Evolutionary conservation across 208 protist genomes (phyloP).

Genomic region (Zelonia costaricensis): DNA sequence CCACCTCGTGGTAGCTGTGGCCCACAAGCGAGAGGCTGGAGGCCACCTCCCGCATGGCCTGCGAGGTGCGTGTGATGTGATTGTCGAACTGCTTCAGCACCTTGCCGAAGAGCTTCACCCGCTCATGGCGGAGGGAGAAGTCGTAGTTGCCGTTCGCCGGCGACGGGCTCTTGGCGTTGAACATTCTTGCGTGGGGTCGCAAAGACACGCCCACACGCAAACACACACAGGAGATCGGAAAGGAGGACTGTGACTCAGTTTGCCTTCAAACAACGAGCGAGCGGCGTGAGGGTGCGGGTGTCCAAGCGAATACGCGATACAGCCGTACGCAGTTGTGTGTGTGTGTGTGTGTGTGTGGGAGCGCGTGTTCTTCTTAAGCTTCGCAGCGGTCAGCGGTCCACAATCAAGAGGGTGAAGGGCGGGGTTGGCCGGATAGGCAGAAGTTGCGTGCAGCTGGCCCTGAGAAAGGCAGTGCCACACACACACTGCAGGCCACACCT

Average conservation of each 20-base stretch:
- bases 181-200: conserved; percentile 9
- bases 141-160: conserved; percentile 44
- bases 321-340: too few relatives aligned
- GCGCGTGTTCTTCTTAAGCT: too few relatives aligned
- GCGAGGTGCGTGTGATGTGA: conserved; percentile 26
- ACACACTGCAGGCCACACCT: too few relatives aligned
- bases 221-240: background rate
- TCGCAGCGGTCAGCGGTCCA: too few relatives aligned
- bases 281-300: too few relatives aligned
- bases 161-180: conserved; percentile 26
- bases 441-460: too few relatives aligned
- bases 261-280: too few relatives aligned
- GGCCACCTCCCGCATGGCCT: conserved; percentile 37
- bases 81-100: conserved; percentile 40
- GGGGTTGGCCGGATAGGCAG: too few relatives aligned
- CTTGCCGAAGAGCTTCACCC: conserved; percentile 36
- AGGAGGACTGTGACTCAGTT: background rate
- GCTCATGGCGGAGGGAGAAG: conserved; percentile 49
- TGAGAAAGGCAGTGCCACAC: too few relatives aligned
- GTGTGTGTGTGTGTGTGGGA: background rate
- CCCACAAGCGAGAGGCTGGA: conserved; percentile 34
- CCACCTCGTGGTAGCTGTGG: conserved; percentile 48
- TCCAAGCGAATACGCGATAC: too few relatives aligned
- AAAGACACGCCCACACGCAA: too few relatives aligned
- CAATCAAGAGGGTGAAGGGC: too few relatives aligned